Base-by-base conservation (phyloP, 257 asterid genomes). In the Asclepias syriaca region DNA sequence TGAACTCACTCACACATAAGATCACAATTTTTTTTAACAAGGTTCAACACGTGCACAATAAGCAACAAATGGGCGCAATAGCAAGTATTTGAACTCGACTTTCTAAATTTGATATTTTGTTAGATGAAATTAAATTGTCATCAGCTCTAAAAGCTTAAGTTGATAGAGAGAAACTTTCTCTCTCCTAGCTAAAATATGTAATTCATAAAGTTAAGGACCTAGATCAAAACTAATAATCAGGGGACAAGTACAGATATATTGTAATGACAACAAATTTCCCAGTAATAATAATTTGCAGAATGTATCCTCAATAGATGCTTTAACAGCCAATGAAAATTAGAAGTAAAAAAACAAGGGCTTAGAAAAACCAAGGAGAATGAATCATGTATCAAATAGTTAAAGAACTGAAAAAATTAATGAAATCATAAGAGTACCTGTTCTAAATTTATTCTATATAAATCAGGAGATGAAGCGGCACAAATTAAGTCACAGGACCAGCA, bases 391-490 rank as follows among this genome's bases (percentile, higher is more conserved):
- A 55, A 10, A 55, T 24, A 19, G 60, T 37, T 45, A 21, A 63
- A 11, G 29, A 37, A 8, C 49, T 12, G 15, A 29, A 29, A 29
- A 21, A 46, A 12, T n/a, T 22, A 60, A 78, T 78, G 79, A 58
- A 65, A 66, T 58, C 22, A 48, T 57, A 46, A 58, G 53, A 66
- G 78, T 75, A 93, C 98, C 98, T 89, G 96, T 77, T 91, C 97
- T 55, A 94, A 77, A 72, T 94, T 94, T 76, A 94, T 94, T 86
- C 99, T 89, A 75, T 94, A 94, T 43, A 94, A 85, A 72, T 94
- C 97, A 58, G 99, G 97, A 66, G 99, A 94, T 22, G 99, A 94
- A 72, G 99, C 97, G 61, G 99, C 99, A 83, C 99, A 94, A 50
- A 91, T 70, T 79, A 94, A 70, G 84, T 94, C 97, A 84, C 99